These are phyloP conservation scores for Anthostomella pinea DNA, from an alignment of 2,329 filamentous ascomycete genomes.

Conservation along the genomic window DNA sequence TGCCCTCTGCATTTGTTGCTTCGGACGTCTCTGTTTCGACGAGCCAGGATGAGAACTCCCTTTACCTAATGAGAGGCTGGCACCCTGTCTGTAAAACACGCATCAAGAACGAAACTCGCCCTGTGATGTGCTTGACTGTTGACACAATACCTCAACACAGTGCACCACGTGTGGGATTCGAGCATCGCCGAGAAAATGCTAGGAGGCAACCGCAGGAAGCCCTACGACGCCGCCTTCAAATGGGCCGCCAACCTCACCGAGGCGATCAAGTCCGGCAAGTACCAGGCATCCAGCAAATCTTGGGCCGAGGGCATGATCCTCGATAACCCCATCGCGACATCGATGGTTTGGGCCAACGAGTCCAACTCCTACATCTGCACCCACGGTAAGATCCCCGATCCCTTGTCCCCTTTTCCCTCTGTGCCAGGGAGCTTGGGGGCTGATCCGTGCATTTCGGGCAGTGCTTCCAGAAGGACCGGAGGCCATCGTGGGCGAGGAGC, in stretches of 20 bases:
- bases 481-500: constrained; percentile 57
- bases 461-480: constrained; percentile 61
- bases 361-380: constrained; percentile 61
- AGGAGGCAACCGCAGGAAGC: constrained; percentile 50
- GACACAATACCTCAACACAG: too few relatives aligned
- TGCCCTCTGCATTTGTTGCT: not conserved
- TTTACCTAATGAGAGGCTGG: too few relatives aligned
- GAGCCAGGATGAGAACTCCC: too few relatives aligned
- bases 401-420: constrained; percentile 2
- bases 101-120: too few relatives aligned
- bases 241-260: constrained; percentile 57
- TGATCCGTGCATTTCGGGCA: constrained; percentile 26
- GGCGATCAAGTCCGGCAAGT: constrained; percentile 57
- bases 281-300: constrained; percentile 41
- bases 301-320: constrained; percentile 61
- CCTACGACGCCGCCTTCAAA: constrained; percentile 47
- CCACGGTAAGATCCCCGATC: constrained; percentile 46
- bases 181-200: constrained; percentile 65
- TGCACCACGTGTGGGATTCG: constrained; percentile 73
- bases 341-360: constrained; percentile 62
- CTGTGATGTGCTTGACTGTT: too few relatives aligned
- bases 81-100: too few relatives aligned
- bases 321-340: constrained; percentile 51
- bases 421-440: not conserved
- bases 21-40: too few relatives aligned